Percentiles rank a stretch among this genome's conserved stretches.
Evolutionary conservation across 257 asterid genomes (phyloP).

Genomic region (Solanum pinnatisectum): DNA sequence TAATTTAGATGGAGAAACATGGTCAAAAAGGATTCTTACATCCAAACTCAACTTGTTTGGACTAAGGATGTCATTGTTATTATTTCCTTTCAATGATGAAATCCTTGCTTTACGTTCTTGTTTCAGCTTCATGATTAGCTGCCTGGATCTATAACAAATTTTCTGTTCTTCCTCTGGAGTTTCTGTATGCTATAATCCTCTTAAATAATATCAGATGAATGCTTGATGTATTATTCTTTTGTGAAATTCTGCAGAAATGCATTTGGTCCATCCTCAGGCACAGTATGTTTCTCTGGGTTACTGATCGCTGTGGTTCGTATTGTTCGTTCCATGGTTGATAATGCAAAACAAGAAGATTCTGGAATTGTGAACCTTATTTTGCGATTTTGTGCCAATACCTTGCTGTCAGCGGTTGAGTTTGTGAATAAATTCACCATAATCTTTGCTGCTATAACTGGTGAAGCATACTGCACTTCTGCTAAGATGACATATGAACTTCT

Average conservation of each 20-base stretch:
- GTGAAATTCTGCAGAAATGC: conserved; percentile 57
- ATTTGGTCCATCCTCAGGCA: conserved; percentile 88
- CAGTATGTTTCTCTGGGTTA: conserved; percentile 84
- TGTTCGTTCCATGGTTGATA: conserved; percentile 82
- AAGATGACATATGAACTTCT: conserved; percentile 89
- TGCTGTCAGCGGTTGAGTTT: conserved; percentile 70
- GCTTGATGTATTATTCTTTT: not conserved
- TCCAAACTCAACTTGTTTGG: not conserved
- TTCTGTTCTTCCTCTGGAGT: not conserved
- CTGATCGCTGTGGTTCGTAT: conserved; percentile 47
- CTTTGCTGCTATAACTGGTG: conserved; percentile 95
- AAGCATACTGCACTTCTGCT: conserved; percentile 84
- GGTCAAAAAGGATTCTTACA: not conserved
- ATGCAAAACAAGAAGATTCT: conserved; percentile 67
- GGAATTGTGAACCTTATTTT: conserved; percentile 73
- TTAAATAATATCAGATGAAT: not conserved
- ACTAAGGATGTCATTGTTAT: not conserved
- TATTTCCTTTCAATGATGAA: not conserved
- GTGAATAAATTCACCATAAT: conserved; percentile 84
- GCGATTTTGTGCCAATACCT: conserved; percentile 63
- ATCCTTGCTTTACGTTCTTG: not conserved
- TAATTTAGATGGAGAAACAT: not conserved
- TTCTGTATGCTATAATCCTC: not conserved
- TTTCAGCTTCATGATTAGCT: not conserved
- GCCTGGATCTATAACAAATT: not conserved